Evolutionary conservation across 371 early-diverging fungal genomes (phyloP), one percentile per base, ranked within the genome.

Genomic region (Syncephalastrum monosporum): DNA sequence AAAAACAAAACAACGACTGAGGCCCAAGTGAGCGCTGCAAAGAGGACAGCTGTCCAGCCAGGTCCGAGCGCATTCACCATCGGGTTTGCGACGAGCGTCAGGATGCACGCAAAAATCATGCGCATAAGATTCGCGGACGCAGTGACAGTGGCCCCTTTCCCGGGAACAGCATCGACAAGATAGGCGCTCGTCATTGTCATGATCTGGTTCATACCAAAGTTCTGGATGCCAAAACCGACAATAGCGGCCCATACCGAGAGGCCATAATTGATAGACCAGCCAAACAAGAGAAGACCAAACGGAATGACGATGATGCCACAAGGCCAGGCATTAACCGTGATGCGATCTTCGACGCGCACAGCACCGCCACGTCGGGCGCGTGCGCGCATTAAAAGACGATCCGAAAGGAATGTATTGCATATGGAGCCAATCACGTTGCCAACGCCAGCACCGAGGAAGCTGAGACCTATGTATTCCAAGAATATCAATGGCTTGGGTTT

Each of bases 141-240:
- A 1, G 71, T 71, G 12, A 64, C 68, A 14, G 71, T 65, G 2
- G 77, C 72, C 0, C 74, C 77, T 16, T 65, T 67, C 8, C 74
- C 77, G 1, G 75, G 75, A 42, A 71, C 65, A 14, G 68, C 60
- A 55, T 77, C 73, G 19, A 73, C 74, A 1, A 71, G 41, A 41
- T 77, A 77, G 4, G 74, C 72, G 1, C 69, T 52, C 15, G 65
- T 64, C 2, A 69, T 62, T 12, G 71, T 52, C 29, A 74, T 47
- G 10, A 77, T 65, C 38, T 74, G 78, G 5, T 59, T 62, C 67
- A 72, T 71, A 21, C 78, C 78, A 63, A 74, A 70, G 53, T 66
- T 70, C 50, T 72, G 73, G 45, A 75, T 71, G 16, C 66, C 68
- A 48, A 74, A 74, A 2, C 70, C 80, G 3, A 68, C 53, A 27